Evolutionary conservation across 2,329 filamentous ascomycete species (phyloP).

Genomic region (Fusarium torulosum): DNA sequence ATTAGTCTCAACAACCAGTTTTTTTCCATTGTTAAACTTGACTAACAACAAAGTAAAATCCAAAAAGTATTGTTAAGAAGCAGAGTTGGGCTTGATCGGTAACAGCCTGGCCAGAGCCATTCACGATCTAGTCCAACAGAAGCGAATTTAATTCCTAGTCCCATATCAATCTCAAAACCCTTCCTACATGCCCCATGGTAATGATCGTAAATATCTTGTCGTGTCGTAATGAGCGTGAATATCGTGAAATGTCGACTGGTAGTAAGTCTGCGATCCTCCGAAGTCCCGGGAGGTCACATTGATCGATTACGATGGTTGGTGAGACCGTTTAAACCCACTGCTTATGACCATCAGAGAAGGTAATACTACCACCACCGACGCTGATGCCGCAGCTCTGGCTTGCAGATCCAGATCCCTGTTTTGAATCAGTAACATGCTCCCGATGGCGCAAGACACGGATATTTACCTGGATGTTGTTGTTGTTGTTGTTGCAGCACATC

Average conservation of each 20-base stretch:
- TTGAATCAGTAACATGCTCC: neutral
- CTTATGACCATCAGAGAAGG: too few species aligned
- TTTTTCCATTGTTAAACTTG: too few species aligned
- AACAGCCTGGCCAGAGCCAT: slow-evolving; percentile 1
- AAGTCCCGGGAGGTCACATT: neutral
- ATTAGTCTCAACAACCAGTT: too few species aligned
- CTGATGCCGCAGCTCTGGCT: neutral
- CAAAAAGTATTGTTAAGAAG: neutral
- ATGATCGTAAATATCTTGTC: slow-evolving; percentile 4
- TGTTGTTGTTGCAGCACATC: slow-evolving; percentile 29
- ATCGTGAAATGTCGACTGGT: neutral
- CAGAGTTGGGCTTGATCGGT: too few species aligned
- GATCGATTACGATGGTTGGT: neutral
- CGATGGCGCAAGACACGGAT: neutral
- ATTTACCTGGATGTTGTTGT: too few species aligned
- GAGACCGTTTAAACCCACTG: too few species aligned
- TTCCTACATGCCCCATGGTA: neutral
- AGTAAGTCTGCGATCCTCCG: neutral
- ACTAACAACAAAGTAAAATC: too few species aligned
- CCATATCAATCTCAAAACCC: slow-evolving; percentile 4
- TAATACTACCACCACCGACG: neutral
- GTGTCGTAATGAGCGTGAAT: neutral
- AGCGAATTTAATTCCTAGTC: slow-evolving; percentile 4
- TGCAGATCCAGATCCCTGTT: neutral
- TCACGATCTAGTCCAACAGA: neutral